Percentiles rank a stretch among this genome's conserved stretches.
Evolutionary conservation across 2,329 filamentous ascomycete species (phyloP).

Genomic region (Neopestalotiopsis clavispora): DNA sequence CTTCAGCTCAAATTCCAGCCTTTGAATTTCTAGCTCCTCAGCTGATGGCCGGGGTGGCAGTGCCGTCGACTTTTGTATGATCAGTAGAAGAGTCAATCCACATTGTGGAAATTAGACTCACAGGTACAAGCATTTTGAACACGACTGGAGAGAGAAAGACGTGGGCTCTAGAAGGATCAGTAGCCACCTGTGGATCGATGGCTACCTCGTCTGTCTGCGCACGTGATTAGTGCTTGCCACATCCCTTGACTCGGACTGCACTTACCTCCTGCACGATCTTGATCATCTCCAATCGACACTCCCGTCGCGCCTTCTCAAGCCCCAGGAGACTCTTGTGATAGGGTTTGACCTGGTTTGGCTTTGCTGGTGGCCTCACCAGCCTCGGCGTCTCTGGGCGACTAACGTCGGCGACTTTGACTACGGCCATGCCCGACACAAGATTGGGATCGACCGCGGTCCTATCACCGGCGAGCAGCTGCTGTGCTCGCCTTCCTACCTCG

Average conservation of each 20-base stretch:
- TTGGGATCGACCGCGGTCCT: background rate
- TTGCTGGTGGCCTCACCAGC: background rate
- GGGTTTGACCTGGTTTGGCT: background rate
- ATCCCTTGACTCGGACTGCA: background rate
- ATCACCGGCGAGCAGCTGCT: background rate
- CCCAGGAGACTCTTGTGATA: background rate
- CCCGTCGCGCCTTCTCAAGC: background rate
- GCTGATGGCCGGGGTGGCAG: background rate
- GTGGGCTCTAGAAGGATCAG: background rate
- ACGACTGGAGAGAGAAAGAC: background rate
- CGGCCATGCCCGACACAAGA: background rate
- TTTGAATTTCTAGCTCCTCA: background rate
- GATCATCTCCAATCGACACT: background rate
- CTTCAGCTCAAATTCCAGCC: background rate
- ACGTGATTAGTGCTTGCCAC: background rate
- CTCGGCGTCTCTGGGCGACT: background rate
- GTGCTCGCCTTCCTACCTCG: background rate
- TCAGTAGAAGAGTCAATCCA: background rate
- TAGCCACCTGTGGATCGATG: background rate
- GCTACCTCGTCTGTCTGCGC: background rate
- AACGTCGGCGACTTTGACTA: background rate
- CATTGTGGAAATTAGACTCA: background rate
- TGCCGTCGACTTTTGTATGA: background rate
- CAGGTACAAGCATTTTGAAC: background rate
- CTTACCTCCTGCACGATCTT: background rate